Percentiles rank a stretch among this genome's conserved stretches.
Conservation (phyloP, 169 alveolate genomes). For the Plasmodium billcollinsi region DNA sequence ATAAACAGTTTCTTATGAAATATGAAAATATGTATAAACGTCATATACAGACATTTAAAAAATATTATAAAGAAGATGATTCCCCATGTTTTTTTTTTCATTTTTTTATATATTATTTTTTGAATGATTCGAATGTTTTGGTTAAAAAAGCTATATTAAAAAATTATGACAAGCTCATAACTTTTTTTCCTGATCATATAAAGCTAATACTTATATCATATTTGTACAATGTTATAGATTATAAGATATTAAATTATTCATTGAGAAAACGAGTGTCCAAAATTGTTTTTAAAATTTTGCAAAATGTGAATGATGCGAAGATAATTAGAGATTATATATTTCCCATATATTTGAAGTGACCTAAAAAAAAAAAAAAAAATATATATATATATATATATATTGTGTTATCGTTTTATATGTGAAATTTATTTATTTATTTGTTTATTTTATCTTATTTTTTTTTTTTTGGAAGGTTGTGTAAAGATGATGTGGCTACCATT, state of each 20-base stretch:
- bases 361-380: no score
- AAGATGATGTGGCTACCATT: conserved; percentile 64
- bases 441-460: background rate
- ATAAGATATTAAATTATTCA: conserved; percentile 58
- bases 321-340: conserved; percentile 29
- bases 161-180: conserved; percentile 44
- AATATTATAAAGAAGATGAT: conserved; percentile 42
- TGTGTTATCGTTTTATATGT: no score
- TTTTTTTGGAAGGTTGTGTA: conserved; percentile 38
- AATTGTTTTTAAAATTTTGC: conserved; percentile 21
- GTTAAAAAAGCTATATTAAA: conserved; percentile 71
- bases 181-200: conserved; percentile 22
- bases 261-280: conserved; percentile 59
- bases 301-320: conserved; percentile 7
- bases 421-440: background rate
- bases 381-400: background rate
- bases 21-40: conserved; percentile 50
- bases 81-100: conserved; percentile 58
- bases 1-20: conserved; percentile 44
- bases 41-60: conserved; percentile 47
- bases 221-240: conserved; percentile 24
- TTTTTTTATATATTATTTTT: conserved; percentile 58
- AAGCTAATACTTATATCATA: conserved; percentile 36
- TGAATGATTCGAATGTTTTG: conserved; percentile 66
- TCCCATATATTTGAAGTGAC: conserved; percentile 45